Percentiles rank a stretch among this genome's conserved stretches.
phyloP scores from a whole-genome alignment of 805 yeast species.

The Yarrowia sp. region DNA sequence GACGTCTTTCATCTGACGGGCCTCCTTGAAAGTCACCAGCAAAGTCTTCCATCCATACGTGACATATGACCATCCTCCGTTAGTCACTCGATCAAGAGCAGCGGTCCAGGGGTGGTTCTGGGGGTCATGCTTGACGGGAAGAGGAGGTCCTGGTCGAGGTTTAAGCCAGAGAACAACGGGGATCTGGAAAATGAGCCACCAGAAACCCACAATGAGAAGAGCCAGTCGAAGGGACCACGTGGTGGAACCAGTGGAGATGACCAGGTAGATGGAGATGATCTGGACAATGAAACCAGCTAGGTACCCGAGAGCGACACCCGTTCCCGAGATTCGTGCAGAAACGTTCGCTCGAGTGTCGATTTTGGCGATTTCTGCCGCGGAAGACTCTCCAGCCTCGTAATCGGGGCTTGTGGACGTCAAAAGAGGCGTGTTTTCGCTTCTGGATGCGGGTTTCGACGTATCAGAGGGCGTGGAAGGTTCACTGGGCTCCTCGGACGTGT shows the following conservation, averaged over 20 bases:
- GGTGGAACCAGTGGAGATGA: constrained; percentile 53
- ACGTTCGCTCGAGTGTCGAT: constrained; percentile 40
- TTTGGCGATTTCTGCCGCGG: neutral
- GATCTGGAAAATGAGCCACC: constrained; percentile 79
- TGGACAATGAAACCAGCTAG: constrained; percentile 73
- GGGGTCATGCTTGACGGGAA: constrained; percentile 43
- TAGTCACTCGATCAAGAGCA: constrained; percentile 26
- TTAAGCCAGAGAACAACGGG: constrained; percentile 62
- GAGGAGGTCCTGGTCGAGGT: constrained; percentile 54
- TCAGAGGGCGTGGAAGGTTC: neutral
- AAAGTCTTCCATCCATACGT: constrained; percentile 70
- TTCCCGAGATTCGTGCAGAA: constrained; percentile 59
- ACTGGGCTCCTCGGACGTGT: neutral
- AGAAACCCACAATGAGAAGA: constrained; percentile 67
- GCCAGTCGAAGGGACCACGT: constrained; percentile 62
- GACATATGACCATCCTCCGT: constrained; percentile 49
- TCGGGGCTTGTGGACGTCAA: neutral
- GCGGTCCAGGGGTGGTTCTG: constrained; percentile 39
- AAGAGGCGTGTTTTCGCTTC: constrained; percentile 8
- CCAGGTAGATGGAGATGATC: constrained; percentile 60
- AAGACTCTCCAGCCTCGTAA: neutral
- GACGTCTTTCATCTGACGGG: constrained; percentile 67
- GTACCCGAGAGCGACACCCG: constrained; percentile 76
- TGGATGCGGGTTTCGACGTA: neutral
- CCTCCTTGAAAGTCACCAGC: constrained; percentile 62